Conservation (phyloP, 495 filamentous ascomycete genomes). For the Tuber brumale region DNA sequence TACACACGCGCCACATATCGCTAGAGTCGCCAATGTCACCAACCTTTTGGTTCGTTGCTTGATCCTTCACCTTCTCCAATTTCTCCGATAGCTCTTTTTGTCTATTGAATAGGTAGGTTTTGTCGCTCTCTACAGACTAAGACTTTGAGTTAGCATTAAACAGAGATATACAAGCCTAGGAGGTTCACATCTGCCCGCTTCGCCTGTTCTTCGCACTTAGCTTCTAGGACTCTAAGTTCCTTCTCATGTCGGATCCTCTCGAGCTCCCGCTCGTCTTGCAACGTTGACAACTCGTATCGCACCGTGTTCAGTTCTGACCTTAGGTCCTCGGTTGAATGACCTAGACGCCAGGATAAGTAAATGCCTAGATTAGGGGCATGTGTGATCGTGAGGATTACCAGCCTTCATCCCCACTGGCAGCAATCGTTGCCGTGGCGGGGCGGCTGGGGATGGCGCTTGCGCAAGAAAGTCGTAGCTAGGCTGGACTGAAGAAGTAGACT, state of each 20-base stretch:
- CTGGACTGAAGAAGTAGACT: conserved; percentile 13
- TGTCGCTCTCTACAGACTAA: conserved; percentile 61
- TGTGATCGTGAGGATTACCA: conserved; percentile 12
- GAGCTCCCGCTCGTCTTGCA: conserved; percentile 82
- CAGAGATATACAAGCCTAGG: not conserved
- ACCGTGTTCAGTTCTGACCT: conserved; percentile 62
- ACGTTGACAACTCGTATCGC: conserved; percentile 57
- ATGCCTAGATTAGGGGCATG: not conserved
- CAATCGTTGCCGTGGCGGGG: conserved; percentile 16
- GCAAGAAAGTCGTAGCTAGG: conserved; percentile 15
- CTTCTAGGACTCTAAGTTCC: conserved; percentile 67
- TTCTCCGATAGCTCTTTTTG: conserved; percentile 65
- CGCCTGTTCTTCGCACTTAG: conserved; percentile 72
- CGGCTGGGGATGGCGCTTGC: conserved; percentile 13
- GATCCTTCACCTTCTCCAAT: conserved; percentile 62
- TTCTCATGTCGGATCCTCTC: conserved; percentile 68
- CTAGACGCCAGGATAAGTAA: conserved; percentile 17
- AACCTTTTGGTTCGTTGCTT: conserved; percentile 58
- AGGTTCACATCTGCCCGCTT: conserved; percentile 58
- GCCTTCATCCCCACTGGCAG: conserved; percentile 25
- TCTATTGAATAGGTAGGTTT: conserved; percentile 60
- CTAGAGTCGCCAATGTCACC: not conserved
- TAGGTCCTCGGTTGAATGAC: conserved; percentile 55
- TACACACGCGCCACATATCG: not conserved
- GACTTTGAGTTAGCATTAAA: not conserved